phyloP scores from a whole-genome alignment of 257 asterid genomes.

The Primulina eburnea region DNA sequence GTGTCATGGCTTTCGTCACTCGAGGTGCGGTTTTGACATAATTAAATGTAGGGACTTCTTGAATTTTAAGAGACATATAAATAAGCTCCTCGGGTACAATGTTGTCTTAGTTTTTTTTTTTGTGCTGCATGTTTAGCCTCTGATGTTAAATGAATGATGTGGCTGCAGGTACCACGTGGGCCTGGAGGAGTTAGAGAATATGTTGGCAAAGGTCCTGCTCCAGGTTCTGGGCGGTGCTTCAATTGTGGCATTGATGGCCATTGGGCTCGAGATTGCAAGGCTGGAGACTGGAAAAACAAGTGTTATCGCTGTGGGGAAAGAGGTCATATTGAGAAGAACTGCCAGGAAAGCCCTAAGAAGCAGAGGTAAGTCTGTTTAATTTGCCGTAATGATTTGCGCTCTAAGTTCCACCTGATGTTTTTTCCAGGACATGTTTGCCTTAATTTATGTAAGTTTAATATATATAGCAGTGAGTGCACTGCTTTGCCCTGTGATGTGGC shows the following conservation, averaged over 20 bases:
- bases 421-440: not conserved
- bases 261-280: constrained; percentile 81
- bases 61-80: not conserved
- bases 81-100: not conserved
- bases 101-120: no score
- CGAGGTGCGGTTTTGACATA: not conserved
- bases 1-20: not conserved
- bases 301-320: constrained; percentile 75
- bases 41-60: not conserved
- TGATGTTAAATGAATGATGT: not conserved
- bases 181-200: constrained; percentile 65
- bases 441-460: not conserved
- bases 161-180: constrained; percentile 61
- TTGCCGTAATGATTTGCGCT: not conserved
- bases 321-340: constrained; percentile 66
- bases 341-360: constrained; percentile 68
- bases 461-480: not conserved
- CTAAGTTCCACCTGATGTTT: not conserved
- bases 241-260: constrained; percentile 79
- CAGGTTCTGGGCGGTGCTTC: constrained; percentile 80
- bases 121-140: not conserved
- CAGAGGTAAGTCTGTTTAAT: constrained; percentile 33
- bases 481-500: not conserved
- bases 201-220: constrained; percentile 62
- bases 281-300: constrained; percentile 77